Evolutionary conservation across 140 eudicot genomes (phyloP).

Genomic region (Erigeron philadelphicus): DNA sequence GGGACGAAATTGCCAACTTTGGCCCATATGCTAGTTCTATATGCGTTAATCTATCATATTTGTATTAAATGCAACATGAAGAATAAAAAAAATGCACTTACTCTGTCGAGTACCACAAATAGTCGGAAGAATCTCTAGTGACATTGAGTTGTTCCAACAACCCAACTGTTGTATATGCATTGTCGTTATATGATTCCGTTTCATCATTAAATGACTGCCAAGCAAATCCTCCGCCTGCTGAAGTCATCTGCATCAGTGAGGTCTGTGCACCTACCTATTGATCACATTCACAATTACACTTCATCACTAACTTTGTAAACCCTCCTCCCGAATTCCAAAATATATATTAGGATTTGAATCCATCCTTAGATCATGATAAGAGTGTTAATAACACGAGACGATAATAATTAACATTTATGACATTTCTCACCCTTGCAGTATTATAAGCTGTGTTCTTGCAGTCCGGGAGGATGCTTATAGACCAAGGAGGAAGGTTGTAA

Average conservation of each 20-base stretch:
- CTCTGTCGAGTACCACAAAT: conserved; percentile 62
- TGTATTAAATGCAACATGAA: conserved; percentile 5
- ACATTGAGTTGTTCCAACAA: conserved; percentile 37
- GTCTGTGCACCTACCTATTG: conserved; percentile 34
- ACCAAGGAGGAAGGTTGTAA: conserved; percentile 52
- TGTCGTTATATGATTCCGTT: conserved; percentile 34
- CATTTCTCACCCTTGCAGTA: conserved; percentile 45
- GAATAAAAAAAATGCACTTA: conserved; percentile 30
- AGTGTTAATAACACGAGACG: background rate
- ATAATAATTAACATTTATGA: conserved; percentile 4
- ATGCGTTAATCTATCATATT: background rate
- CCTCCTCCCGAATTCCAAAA: background rate
- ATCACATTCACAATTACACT: conserved; percentile 2
- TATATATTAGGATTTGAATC: background rate
- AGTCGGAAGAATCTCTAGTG: conserved; percentile 36
- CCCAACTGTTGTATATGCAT: conserved; percentile 30
- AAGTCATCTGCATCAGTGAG: conserved; percentile 27
- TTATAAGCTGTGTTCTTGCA: conserved; percentile 51
- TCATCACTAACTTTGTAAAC: conserved; percentile 14
- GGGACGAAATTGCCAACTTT: background rate
- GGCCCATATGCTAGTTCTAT: background rate
- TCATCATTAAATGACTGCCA: conserved; percentile 35
- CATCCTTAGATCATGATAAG: too few species aligned
- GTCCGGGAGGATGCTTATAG: conserved; percentile 52
- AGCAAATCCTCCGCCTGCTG: conserved; percentile 25